Percentiles rank a stretch among this genome's conserved stretches.
These are phyloP conservation scores for Aspergillus hortae DNA, from an alignment of 2,329 filamentous ascomycete species.

Conservation along the genomic window DNA sequence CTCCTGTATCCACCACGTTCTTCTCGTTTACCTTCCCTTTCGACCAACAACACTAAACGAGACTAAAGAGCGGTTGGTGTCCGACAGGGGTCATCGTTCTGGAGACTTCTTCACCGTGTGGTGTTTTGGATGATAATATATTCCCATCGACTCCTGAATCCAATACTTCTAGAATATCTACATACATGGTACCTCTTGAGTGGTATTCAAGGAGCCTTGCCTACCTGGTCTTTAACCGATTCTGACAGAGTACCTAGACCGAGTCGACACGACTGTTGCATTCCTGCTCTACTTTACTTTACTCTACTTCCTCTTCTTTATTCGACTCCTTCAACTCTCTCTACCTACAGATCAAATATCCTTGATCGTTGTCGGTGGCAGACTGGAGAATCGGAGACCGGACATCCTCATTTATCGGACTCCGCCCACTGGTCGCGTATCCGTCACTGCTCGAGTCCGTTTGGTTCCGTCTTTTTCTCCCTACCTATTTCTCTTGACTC, in stretches of 20 bases:
- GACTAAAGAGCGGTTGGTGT: slow-evolving; percentile 13
- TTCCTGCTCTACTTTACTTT: no score
- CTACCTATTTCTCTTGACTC: not conserved
- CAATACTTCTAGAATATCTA: not conserved
- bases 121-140: not conserved
- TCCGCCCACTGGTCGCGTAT: slow-evolving; percentile 1
- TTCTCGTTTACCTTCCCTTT: slow-evolving; percentile 3
- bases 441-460: not conserved
- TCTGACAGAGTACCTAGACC: no score
- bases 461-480: not conserved
- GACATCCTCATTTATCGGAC: slow-evolving; percentile 5
- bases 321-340: not conserved
- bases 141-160: not conserved
- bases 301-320: not conserved
- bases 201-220: no score
- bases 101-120: no score
- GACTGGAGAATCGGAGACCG: not conserved
- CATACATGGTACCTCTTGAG: no score
- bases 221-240: no score
- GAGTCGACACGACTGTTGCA: no score
- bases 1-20: not conserved
- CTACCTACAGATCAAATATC: no score
- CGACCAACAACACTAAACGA: slow-evolving; percentile 1
- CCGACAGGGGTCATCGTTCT: slow-evolving; percentile 11
- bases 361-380: no score